Evolutionary conservation across 2,329 filamentous ascomycete species (phyloP).

Genomic region (Colletotrichum cereale): DNA sequence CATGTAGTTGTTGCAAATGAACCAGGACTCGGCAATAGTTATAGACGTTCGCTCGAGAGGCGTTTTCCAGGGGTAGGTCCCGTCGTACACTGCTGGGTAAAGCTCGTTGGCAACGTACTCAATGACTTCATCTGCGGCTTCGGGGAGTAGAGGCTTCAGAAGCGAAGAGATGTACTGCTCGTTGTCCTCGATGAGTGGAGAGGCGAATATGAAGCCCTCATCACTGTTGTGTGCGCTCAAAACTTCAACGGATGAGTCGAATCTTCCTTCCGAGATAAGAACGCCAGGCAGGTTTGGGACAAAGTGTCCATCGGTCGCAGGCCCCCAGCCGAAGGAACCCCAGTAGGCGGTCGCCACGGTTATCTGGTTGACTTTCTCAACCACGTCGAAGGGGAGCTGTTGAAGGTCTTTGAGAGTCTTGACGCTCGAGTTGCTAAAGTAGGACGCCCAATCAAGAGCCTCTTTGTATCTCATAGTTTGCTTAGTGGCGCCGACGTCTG

Average conservation of each 20-base stretch:
- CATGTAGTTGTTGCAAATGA: not conserved
- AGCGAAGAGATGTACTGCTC: not conserved
- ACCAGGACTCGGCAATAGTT: not conserved
- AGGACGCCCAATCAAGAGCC: not conserved
- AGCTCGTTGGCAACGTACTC: conserved; percentile 45
- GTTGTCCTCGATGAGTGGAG: conserved; percentile 57
- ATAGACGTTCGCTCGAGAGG: conserved; percentile 50
- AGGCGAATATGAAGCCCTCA: conserved; percentile 61
- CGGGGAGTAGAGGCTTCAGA: not conserved
- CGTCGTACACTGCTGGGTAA: conserved; percentile 53
- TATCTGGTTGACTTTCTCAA: not conserved
- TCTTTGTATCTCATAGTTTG: not conserved
- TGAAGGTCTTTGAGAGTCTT: not conserved
- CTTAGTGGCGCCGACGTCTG: not conserved
- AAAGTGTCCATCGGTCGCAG: conserved; percentile 29
- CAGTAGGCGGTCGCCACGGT: not conserved
- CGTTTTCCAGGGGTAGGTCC: conserved; percentile 30
- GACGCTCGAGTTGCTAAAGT: conserved; percentile 4
- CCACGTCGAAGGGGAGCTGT: not conserved
- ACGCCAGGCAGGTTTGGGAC: conserved; percentile 30
- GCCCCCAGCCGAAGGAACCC: conserved; percentile 2
- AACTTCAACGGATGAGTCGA: conserved; percentile 18
- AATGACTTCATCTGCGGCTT: not conserved
- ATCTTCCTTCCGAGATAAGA: conserved; percentile 25
- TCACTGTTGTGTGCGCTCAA: conserved; percentile 58